These are phyloP conservation scores for Penicillium aurantiogriseum DNA, from an alignment of 2,329 filamentous ascomycete genomes.

Conservation along the genomic window DNA sequence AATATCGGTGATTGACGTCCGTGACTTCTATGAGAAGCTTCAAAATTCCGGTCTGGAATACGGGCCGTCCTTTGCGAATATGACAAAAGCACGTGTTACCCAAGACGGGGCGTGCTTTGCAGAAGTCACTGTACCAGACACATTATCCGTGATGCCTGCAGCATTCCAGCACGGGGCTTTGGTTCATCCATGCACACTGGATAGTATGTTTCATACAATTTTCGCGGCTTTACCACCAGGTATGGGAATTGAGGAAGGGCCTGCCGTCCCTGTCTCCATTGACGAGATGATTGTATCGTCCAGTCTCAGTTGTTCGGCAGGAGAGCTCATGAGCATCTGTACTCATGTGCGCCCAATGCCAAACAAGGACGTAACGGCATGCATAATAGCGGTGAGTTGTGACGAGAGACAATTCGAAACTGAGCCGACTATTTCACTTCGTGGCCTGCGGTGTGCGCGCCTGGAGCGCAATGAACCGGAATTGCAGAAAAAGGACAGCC, in stretches of 20 bases:
- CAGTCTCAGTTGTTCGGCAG: conserved; percentile 2
- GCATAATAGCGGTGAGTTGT: conserved; percentile 10
- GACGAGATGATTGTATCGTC: conserved; percentile 20
- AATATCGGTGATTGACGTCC: conserved; percentile 18
- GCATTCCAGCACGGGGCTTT: conserved; percentile 27
- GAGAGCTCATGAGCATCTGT: conserved; percentile 11
- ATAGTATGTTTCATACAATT: conserved; percentile 32
- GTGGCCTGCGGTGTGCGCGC: conserved; percentile 15
- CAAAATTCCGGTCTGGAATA: conserved; percentile 28
- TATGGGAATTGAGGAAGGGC: conserved; percentile 10
- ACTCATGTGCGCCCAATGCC: conserved; percentile 8
- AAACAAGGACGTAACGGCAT: conserved; percentile 12
- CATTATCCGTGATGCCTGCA: conserved; percentile 27
- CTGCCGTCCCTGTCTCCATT: conserved; percentile 25
- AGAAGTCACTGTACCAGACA: conserved; percentile 28
- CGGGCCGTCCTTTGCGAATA: conserved; percentile 29
- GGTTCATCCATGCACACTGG: conserved; percentile 34
- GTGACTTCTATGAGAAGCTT: conserved; percentile 28
- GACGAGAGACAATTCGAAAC: background rate
- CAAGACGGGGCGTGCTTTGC: conserved; percentile 14
- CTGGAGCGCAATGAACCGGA: conserved; percentile 6
- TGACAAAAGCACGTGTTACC: conserved; percentile 15
- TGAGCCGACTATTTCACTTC: conserved; percentile 13
- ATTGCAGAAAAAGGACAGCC: background rate
- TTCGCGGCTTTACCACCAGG: conserved; percentile 21